Base-by-base conservation (phyloP, 257 asterid species). In the Solanum habrochaites region DNA sequence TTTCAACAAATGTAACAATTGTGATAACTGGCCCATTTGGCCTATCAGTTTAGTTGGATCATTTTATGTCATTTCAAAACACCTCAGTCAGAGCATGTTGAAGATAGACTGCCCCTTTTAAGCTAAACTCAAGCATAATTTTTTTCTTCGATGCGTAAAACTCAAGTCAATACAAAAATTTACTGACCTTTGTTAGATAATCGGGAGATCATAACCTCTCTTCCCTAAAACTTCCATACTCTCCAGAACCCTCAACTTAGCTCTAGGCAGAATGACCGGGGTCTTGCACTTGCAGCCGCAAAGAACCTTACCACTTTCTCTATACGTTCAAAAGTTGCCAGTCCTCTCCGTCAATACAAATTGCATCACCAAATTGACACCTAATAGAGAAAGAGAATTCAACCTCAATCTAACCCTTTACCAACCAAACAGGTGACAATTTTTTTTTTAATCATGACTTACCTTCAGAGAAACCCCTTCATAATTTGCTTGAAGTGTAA, bases 311-410 rank as follows among this genome's bases (percentile, higher is more conserved):
- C 97, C 98, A 92, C 88, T 87, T 90, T 96, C 52, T 94, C 96
- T 1, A 91, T 82, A 74, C 94, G 97, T 88, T 94, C 92, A 78
- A 96, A 96, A 7, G 94, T 94, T 12, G 96, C 95, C 97, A 96
- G 94, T 89, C 98, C n/a, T n/a, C 98, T 86, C 98, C 98, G 87
- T 95, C 98, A 85, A 94, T 89, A 95, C 96, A n/a, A 71, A 95
- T 87, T 74, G 93, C 96, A 88, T 95, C 98, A 47, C 98, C 98
- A 82, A 85, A 21, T 92, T 89, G 85, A 95, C 91, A 81, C 96
- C 98, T 95, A 73, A 89, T 25, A 43, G 20, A 37, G 42, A 32
- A 66, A 18, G 60, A n/a, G 14, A 47, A 60, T 72, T 31, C 60
- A 27, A 42, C 43, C 32, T 39, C 29, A 14, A 7, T 77, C 84